phyloP scores from a whole-genome alignment of 306 rosid species.

The Gastrolobium bilobum region DNA sequence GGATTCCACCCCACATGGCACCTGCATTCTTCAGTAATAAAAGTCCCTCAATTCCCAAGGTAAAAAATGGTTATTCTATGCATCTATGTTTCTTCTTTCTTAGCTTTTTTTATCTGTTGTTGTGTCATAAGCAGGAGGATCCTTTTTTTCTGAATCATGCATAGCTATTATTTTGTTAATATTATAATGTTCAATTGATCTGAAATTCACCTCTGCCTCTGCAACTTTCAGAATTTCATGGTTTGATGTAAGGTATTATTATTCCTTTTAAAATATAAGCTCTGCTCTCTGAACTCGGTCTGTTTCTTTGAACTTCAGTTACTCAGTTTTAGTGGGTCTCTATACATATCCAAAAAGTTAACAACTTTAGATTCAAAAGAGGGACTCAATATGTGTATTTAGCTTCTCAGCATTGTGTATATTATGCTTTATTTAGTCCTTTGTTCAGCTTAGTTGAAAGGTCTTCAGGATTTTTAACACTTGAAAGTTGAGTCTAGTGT shows the following conservation, averaged over 20 bases:
- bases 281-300: slow-evolving; percentile 53
- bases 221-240: slow-evolving; percentile 72
- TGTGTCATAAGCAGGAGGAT: slow-evolving; percentile 43
- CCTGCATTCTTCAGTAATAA: slow-evolving; percentile 53
- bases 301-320: slow-evolving; percentile 34
- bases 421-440: background rate
- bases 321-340: slow-evolving; percentile 29
- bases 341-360: background rate
- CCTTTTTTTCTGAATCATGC: slow-evolving; percentile 53
- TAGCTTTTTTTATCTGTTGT: slow-evolving; percentile 22
- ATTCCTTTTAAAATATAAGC: slow-evolving; percentile 40
- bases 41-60: slow-evolving; percentile 60
- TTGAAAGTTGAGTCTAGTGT: background rate
- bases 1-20: slow-evolving; percentile 60
- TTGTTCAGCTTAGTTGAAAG: background rate
- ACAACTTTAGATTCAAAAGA: slow-evolving; percentile 11
- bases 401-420: slow-evolving; percentile 16
- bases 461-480: slow-evolving; percentile 13
- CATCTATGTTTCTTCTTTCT: slow-evolving; percentile 23
- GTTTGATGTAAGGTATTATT: slow-evolving; percentile 54
- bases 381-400: background rate
- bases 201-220: slow-evolving; percentile 58
- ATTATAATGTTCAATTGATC: slow-evolving; percentile 66
- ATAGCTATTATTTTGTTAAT: slow-evolving; percentile 29
- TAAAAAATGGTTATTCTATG: slow-evolving; percentile 49